These are phyloP conservation scores for Cryptococcus sp. DNA, from an alignment of 1,284 basidiomycete genomes.

Conservation along the genomic window DNA sequence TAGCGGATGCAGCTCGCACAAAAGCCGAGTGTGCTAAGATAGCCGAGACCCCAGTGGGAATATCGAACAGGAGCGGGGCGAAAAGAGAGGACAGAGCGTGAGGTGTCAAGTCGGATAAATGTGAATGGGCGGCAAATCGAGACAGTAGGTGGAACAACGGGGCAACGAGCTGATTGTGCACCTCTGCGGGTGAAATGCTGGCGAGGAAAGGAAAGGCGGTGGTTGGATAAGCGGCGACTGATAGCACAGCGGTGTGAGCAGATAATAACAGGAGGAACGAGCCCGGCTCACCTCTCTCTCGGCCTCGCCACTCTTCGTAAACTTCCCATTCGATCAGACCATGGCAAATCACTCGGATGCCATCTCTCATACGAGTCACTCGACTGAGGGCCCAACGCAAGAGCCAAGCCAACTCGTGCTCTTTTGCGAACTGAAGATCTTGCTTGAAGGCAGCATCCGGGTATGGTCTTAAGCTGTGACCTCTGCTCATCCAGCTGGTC, in stretches of 20 bases:
- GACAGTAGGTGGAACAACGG: conserved; percentile 73
- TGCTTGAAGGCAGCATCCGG: conserved; percentile 61
- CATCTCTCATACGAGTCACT: conserved; percentile 61
- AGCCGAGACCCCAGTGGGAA: conserved; percentile 61
- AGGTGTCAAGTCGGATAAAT: conserved; percentile 78
- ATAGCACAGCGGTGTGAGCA: background rate
- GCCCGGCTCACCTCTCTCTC: background rate
- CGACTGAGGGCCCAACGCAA: conserved; percentile 80
- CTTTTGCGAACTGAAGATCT: conserved; percentile 76
- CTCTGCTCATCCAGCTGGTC: conserved; percentile 6
- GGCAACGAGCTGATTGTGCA: conserved; percentile 63
- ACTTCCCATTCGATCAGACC: conserved; percentile 73
- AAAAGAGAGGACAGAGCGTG: conserved; percentile 84
- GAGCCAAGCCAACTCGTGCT: conserved; percentile 82
- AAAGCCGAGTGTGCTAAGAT: conserved; percentile 77
- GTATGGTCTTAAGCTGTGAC: conserved; percentile 26
- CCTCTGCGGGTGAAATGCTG: conserved; percentile 50
- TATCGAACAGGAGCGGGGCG: conserved; percentile 74
- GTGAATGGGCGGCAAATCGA: conserved; percentile 74
- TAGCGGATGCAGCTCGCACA: conserved; percentile 75
- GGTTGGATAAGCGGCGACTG: conserved; percentile 68
- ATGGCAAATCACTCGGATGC: conserved; percentile 63
- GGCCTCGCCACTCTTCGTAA: conserved; percentile 57
- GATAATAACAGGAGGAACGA: background rate
- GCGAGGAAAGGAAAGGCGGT: conserved; percentile 66